A percentile compares a stretch with the other conserved stretches of the same genome.
Evolutionary conservation across 306 rosid genomes (phyloP).

Genomic region (Medicago arabica): DNA sequence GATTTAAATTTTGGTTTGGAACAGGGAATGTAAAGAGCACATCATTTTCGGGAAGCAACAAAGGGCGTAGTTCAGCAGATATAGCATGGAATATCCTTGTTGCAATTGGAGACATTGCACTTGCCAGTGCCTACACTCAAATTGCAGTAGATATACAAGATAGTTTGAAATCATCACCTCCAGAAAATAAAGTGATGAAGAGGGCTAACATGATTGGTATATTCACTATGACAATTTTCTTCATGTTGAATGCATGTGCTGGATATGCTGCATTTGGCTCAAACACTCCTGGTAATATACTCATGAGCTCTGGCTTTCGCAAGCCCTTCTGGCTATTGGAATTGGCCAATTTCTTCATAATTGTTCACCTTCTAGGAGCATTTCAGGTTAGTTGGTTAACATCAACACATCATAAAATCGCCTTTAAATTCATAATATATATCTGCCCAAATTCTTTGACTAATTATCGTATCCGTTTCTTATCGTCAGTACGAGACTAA

Average conservation of each 20-base stretch:
- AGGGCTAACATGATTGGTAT: conserved; percentile 47
- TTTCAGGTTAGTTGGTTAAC: conserved; percentile 54
- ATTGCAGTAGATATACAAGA: conserved; percentile 61
- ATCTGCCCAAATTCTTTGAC: too few relatives aligned
- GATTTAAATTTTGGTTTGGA: not conserved
- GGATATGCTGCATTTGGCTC: conserved; percentile 75
- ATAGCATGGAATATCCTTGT: conserved; percentile 52
- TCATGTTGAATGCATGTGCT: conserved; percentile 42
- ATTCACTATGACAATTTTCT: conserved; percentile 50
- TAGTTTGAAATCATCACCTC: conserved; percentile 59
- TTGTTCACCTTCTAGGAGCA: conserved; percentile 64
- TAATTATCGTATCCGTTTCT: too few relatives aligned
- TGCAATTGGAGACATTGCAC: conserved; percentile 67
- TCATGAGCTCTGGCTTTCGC: conserved; percentile 56
- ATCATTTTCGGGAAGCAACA: conserved; percentile 27
- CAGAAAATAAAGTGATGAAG: conserved; percentile 75
- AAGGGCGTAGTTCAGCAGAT: conserved; percentile 19
- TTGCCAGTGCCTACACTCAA: conserved; percentile 53
- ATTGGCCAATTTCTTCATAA: conserved; percentile 57
- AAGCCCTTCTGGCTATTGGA: conserved; percentile 57
- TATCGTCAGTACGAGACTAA: too few relatives aligned
- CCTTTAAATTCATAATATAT: too few relatives aligned
- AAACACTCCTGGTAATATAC: conserved; percentile 55
- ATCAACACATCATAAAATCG: not conserved
- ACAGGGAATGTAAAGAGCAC: conserved; percentile 52